Conservation (phyloP, 1,139 yeast species). For the Sugiyamaella paludigena region DNA sequence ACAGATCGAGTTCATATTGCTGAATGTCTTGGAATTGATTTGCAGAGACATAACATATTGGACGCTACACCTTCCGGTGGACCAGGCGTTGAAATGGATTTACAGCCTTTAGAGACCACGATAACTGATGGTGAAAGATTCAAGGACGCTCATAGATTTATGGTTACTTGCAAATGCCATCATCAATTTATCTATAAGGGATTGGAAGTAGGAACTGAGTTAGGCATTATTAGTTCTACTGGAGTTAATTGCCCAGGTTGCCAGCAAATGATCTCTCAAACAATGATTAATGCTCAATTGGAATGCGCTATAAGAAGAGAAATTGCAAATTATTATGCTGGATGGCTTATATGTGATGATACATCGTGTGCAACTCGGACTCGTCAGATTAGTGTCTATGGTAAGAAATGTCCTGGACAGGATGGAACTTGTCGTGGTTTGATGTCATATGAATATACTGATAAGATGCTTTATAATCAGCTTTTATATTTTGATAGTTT, state of each 20-base stretch:
- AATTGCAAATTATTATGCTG: constrained; percentile 75
- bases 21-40: constrained; percentile 71
- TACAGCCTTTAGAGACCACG: constrained; percentile 78
- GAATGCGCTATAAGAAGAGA: constrained; percentile 68
- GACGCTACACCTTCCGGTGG: constrained; percentile 6
- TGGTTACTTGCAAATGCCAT: constrained; percentile 64
- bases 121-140: constrained; percentile 83
- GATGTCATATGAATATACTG: constrained; percentile 74
- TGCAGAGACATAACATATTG: constrained; percentile 53
- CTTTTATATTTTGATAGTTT: constrained; percentile 72
- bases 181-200: constrained; percentile 69
- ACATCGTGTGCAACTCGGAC: constrained; percentile 77
- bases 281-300: constrained; percentile 66
- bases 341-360: constrained; percentile 85
- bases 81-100: constrained; percentile 37
- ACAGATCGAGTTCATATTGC: constrained; percentile 80
- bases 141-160: constrained; percentile 56
- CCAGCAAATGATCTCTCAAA: constrained; percentile 47
- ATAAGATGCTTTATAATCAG: constrained; percentile 82
- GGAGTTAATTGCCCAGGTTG: constrained; percentile 60
- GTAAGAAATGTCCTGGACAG: constrained; percentile 73
- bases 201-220: constrained; percentile 14
- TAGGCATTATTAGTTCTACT: constrained; percentile 6
- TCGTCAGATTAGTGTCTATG: constrained; percentile 85
- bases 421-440: constrained; percentile 77